These are phyloP conservation scores for Neofusicoccum kwambonambiense DNA, from an alignment of 2,329 filamentous ascomycete species.

Conservation along the genomic window DNA sequence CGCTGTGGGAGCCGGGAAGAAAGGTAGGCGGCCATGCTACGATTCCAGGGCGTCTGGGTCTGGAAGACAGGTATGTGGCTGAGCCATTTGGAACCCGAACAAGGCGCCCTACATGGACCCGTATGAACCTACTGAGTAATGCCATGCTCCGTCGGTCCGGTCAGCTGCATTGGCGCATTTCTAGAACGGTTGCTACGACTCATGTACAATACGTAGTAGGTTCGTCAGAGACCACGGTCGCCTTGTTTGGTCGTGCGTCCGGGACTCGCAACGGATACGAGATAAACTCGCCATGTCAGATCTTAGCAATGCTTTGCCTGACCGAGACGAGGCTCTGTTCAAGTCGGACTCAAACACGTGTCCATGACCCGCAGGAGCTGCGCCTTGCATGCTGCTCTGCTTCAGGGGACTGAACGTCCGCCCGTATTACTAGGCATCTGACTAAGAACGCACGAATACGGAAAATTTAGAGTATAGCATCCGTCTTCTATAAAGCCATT, in stretches of 20 bases:
- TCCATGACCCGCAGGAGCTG: too few relatives aligned
- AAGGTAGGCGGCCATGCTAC: too few relatives aligned
- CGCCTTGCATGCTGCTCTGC: too few relatives aligned
- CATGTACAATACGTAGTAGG: background rate
- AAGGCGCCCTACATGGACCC: background rate
- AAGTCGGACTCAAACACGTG: too few relatives aligned
- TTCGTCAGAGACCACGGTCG: background rate
- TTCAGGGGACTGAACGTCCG: background rate
- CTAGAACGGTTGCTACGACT: background rate
- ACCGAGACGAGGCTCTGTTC: too few relatives aligned
- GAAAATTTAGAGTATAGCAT: background rate
- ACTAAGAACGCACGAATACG: background rate
- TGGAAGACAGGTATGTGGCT: background rate
- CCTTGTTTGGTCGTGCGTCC: background rate
- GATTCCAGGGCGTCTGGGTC: too few relatives aligned
- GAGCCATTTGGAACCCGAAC: background rate
- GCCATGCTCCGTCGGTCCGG: background rate
- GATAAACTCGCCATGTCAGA: background rate
- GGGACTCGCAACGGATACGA: background rate
- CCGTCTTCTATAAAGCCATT: background rate
- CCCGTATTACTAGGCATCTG: background rate
- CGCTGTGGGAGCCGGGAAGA: too few relatives aligned
- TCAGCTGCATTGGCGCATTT: background rate
- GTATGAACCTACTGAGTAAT: background rate
- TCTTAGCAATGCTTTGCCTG: too few relatives aligned